These are phyloP conservation scores for Macrocybe gigantea DNA, from an alignment of 768 basidiomycete species.

Conservation along the genomic window DNA sequence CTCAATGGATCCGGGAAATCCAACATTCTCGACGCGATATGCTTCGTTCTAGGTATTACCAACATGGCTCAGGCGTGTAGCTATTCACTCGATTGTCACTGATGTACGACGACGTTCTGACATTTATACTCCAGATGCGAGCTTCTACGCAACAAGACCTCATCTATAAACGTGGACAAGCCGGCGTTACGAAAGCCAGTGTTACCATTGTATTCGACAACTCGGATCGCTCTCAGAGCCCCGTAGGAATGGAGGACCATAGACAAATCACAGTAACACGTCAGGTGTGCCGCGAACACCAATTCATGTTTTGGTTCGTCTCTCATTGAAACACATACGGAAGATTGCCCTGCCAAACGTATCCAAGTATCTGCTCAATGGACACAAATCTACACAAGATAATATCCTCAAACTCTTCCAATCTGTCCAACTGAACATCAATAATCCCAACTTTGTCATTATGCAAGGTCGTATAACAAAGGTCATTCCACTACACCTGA, in stretches of 20 bases:
- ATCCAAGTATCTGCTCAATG: conserved; percentile 93
- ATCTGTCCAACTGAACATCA: conserved; percentile 97
- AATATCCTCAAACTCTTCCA: conserved; percentile 89
- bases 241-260: conserved; percentile 71
- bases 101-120: conserved; percentile 3
- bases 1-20: conserved; percentile 96
- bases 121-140: conserved; percentile 59
- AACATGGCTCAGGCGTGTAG: conserved; percentile 83
- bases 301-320: background rate
- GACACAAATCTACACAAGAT: conserved; percentile 87
- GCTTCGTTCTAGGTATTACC: conserved; percentile 96
- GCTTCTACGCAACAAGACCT: conserved; percentile 95
- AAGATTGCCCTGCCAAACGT: conserved; percentile 92
- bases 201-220: conserved; percentile 99
- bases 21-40: conserved; percentile 98
- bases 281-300: conserved; percentile 50
- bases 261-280: conserved; percentile 95
- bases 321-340: background rate
- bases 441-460: conserved; percentile 98
- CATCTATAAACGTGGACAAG: conserved; percentile 98
- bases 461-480: conserved; percentile 99
- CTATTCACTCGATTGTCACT: background rate
- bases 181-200: conserved; percentile 93
- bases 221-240: conserved; percentile 79
- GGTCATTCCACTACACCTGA: conserved; percentile 31